Base-by-base conservation (phyloP, 129 eudicot species). In the sunflower (Helianthus annuus) region DNA sequence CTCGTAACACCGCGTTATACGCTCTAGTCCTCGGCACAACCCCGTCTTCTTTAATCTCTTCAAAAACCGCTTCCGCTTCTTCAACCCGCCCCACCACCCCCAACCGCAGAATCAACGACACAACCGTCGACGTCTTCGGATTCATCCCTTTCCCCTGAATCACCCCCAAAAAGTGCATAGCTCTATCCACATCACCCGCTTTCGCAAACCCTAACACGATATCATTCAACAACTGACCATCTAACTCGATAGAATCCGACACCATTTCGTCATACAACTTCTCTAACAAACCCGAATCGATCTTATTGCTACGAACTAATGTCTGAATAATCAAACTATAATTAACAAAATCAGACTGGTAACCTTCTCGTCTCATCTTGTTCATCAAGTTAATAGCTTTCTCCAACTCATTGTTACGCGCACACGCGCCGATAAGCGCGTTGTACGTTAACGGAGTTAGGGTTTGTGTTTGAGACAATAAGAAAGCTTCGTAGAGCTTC, bases 101-200 rank as follows among this genome's bases (percentile, higher is more conserved):
- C 74, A 93, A 78, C 78, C 81, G 90, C 34, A 80, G 69, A 34
- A 93, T 85, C 49, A 93, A 76, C 0, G 83, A 78, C 6, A 93
- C 86, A 3, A 90, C 51, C 2, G 97, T 93, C 0, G 91, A 64
- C 4, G 92, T 83, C 42, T 81, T 90, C 0, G 98, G 80, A 45
- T 82, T 93, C 92, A 93, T 55, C 62, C 98, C 98, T 56, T 74
- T 89, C 69, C 97, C 98, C 68, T 93, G 98, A 62, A 93, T 76
- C 79, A 80, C 39, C 6, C 87, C 85, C 10, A 89, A 64, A 45
- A 89, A 87, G 10, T 49, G 72, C 85, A 93, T 64, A 7, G 96
- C 96, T 34, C 85, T 69, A 70, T 87, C 78, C 4, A 85, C 80
- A 73, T 93, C 85, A 22, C 97, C 96, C 1, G 90, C 71, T 48